Percentiles rank a stretch among this genome's conserved stretches.
These are phyloP conservation scores for Calocera viscosa DNA, from an alignment of 768 basidiomycete genomes.

Conservation along the genomic window DNA sequence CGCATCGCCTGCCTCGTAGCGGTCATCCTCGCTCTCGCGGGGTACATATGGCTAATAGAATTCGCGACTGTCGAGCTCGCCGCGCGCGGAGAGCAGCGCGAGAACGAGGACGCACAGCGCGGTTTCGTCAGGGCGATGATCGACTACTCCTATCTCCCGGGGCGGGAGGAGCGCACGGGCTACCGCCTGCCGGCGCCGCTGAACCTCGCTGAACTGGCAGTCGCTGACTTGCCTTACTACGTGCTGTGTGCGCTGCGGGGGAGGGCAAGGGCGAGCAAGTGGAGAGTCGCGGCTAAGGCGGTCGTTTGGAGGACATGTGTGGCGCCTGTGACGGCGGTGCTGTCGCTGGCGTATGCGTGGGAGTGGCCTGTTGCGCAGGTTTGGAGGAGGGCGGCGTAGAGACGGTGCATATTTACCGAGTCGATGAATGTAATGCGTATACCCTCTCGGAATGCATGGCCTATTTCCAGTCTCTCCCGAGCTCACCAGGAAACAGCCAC, in stretches of 20 bases:
- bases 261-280: background rate
- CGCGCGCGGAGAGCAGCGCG: background rate
- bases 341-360: background rate
- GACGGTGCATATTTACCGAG: too few relatives aligned
- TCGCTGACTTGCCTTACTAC: background rate
- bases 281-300: background rate
- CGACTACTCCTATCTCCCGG: conserved; percentile 3
- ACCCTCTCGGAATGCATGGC: too few relatives aligned
- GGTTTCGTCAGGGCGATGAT: background rate
- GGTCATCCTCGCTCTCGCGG: background rate
- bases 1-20: background rate
- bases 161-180: background rate
- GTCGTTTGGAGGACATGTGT: background rate
- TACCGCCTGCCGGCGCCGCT: background rate
- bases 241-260: background rate
- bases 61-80: conserved; percentile 4
- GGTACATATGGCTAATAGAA: background rate
- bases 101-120: conserved; percentile 1
- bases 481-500: too few relatives aligned
- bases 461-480: too few relatives aligned
- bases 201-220: background rate
- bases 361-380: background rate
- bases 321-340: background rate
- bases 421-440: too few relatives aligned
- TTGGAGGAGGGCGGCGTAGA: background rate